Evolutionary conservation across 2,329 filamentous ascomycete genomes (phyloP), one percentile per base, ranked within the genome.

Genomic region (Emergomyces orientalis): DNA sequence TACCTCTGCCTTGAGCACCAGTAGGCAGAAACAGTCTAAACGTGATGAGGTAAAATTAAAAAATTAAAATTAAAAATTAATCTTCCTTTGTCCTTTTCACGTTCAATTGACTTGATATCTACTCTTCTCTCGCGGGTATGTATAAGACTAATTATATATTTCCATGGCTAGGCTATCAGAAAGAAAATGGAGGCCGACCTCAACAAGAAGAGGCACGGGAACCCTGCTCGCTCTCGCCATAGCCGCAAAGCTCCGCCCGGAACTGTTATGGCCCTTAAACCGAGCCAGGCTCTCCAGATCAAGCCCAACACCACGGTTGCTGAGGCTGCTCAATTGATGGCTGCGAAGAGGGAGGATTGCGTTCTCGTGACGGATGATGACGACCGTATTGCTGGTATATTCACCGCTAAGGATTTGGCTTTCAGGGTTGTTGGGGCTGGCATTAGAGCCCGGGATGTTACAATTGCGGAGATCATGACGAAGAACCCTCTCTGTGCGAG

Each of bases 391-490:
- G 90, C 94, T 54, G 94, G 94, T 79, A 99, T 99, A 75, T 99
- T 99, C 76, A 99, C 94, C 0, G 94, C 94, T 68, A 99, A 99
- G 81, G 94, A 99, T 81, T 82, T 99, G 73, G 94, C 94, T 22
- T 99, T 97, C 81, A 87, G 94, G 63, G 94, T 99, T 13, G 93
- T 99, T 32, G 94, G 93, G 62, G 86, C 87, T 62, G 94, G 94
- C 34, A 83, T 92, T 71, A 96, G 96, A 80, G 89, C 94, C 39
- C 88, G 86, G 75, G 90, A 88, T 73, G 86, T 97, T 70, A 96
- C 91, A 27, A 97, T 99, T 74, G 89, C 91, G 68, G 92, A 97
- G 74, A 99, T 99, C 76, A 99, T 99, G 94, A 99, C 94, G 74
- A 97, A 97, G 82, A 99, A 99, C 79, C 94, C 94, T 13, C 85